A percentile compares a stretch with the other conserved stretches of the same genome.
Conservation (phyloP, 2,329 filamentous ascomycete genomes). For the Calycina herbarum region DNA sequence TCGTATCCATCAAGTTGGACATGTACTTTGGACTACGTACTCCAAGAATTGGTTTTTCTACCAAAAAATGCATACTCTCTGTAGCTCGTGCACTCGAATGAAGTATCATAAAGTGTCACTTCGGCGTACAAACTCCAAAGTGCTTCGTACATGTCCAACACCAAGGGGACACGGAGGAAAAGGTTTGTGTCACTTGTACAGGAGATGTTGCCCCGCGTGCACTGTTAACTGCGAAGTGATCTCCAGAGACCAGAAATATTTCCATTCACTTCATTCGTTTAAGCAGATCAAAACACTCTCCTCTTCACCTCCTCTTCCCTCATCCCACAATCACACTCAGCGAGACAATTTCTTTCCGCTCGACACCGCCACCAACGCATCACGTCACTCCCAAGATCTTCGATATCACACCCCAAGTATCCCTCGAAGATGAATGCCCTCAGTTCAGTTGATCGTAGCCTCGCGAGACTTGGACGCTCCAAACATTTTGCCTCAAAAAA, state of each 20-base stretch:
- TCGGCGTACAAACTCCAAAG: neutral
- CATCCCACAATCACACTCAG: neutral
- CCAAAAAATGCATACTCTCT: neutral
- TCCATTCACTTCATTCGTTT: neutral
- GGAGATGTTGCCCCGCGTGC: neutral
- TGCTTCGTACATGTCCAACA: neutral
- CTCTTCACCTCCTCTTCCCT: neutral
- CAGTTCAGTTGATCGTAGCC: neutral
- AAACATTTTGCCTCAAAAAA: neutral
- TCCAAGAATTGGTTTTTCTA: too few species aligned
- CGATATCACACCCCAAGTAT: neutral
- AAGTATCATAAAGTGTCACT: neutral
- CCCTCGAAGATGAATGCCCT: neutral
- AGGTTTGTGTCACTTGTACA: neutral
- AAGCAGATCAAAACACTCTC: neutral
- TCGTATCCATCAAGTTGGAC: too few species aligned
- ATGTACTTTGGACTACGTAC: neutral
- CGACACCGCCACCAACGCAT: neutral
- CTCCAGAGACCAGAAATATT: neutral
- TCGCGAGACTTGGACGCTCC: neutral
- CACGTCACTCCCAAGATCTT: neutral
- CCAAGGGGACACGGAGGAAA: neutral
- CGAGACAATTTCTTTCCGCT: neutral
- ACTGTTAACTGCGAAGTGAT: neutral
- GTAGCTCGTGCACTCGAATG: neutral